Conservation (phyloP, 73 alveolate species). For the Tetrahymena thermophila region DNA sequence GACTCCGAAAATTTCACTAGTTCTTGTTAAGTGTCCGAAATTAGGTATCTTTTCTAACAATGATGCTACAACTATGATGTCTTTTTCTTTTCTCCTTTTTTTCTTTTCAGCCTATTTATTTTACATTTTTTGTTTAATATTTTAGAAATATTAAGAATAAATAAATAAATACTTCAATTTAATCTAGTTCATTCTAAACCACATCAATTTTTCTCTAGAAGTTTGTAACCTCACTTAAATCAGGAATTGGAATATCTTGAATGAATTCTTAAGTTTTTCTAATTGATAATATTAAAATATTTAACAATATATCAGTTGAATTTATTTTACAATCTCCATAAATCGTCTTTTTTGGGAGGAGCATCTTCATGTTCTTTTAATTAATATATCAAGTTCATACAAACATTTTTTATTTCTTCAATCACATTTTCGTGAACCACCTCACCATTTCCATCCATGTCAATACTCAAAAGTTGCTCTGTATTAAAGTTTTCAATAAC, state of each 20-base stretch:
- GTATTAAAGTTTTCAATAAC: conserved; percentile 5
- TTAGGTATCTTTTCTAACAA: conserved; percentile 84
- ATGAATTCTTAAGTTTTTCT: background rate
- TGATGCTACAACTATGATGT: conserved; percentile 58
- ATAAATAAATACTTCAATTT: background rate
- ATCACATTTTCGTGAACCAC: conserved; percentile 26
- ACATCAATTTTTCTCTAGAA: conserved; percentile 33
- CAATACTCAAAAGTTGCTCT: background rate
- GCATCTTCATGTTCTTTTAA: conserved; percentile 14
- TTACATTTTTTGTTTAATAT: background rate
- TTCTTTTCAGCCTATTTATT: background rate
- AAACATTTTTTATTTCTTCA: conserved; percentile 22
- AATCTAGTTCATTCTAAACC: conserved; percentile 24
- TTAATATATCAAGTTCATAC: conserved; percentile 20
- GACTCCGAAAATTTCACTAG: conserved; percentile 88
- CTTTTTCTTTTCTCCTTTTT: conserved; percentile 30
- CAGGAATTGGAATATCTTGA: background rate
- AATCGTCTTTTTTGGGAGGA: conserved; percentile 25
- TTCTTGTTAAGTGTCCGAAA: conserved; percentile 81
- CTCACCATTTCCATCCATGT: conserved; percentile 39
- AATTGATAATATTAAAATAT: background rate
- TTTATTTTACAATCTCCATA: conserved; percentile 18
- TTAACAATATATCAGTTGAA: background rate
- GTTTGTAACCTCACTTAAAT: conserved; percentile 2
- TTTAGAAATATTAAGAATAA: background rate